Conservation (phyloP, 2,329 filamentous ascomycete genomes). For the Ploettnerulaceae sp. region DNA sequence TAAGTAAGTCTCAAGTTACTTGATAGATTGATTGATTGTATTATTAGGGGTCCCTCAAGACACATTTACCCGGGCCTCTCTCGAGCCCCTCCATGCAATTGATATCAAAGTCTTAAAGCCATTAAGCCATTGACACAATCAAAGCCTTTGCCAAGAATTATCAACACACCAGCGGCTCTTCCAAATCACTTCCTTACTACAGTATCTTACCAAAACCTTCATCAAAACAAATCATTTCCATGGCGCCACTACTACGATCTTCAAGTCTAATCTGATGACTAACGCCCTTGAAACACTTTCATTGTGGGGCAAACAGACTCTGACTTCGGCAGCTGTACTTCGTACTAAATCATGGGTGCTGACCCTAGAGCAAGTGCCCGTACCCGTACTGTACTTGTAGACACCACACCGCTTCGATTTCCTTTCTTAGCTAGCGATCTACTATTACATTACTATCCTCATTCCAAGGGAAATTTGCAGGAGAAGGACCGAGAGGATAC, state of each 20-base stretch:
- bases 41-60: too few relatives aligned
- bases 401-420: neutral
- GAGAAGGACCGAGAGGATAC: neutral
- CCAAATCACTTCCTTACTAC: too few relatives aligned
- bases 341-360: neutral
- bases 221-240: too few relatives aligned
- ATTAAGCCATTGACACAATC: too few relatives aligned
- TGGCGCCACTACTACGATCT: neutral
- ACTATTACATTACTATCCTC: neutral
- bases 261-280: neutral
- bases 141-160: too few relatives aligned
- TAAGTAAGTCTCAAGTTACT: slow-evolving; percentile 9
- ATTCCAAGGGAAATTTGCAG: neutral
- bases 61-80: too few relatives aligned
- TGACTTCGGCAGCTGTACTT: neutral
- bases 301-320: neutral
- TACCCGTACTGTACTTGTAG: too few relatives aligned
- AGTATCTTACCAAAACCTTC: too few relatives aligned
- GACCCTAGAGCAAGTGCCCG: neutral
- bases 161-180: too few relatives aligned
- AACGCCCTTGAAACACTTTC: neutral
- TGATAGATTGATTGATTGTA: too few relatives aligned
- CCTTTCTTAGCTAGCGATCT: neutral
- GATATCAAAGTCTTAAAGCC: too few relatives aligned
- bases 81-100: too few relatives aligned